Evolutionary conservation across 441 rosid genomes (phyloP), one percentile per base, ranked within the genome.

Genomic region (Mallotus repandus): DNA sequence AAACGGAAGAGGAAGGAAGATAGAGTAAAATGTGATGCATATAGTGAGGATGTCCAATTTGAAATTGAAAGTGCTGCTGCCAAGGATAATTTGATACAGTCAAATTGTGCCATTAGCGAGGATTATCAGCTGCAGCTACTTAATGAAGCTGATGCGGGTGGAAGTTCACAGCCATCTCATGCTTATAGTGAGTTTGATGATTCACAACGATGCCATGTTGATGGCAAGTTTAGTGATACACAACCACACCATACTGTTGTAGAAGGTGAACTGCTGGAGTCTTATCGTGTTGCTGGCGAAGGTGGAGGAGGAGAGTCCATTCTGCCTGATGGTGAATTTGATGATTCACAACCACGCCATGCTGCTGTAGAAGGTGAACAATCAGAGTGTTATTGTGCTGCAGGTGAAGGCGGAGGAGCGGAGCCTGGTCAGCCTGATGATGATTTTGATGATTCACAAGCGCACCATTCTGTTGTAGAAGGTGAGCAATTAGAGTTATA

Each of bases 1-100:
- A 77, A 79, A 72, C 66, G 63, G 49, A 81, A 69, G 59, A 35
- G 61, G 66, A 77, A 81, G 69, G 84, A 79, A 46, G 73, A 79
- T 72, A 66, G 60, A 4, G 61, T 48, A 52, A 70, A 73, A 49
- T 74, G 66, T 10, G 74, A 74, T 61, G 66, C 77, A 65, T 59
- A 72, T 41, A 50, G 64, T 32, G 72, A 68, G 54, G 78, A 73
- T 61, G 68, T 68, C 29, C 62, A 45, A 32, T 59, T 57, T 72
- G 76, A 65, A 53, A 70, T 52, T 63, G 49, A 53, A 52, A 60
- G 46, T 76, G 71, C 69, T 16, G 32, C 70, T 68, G 68, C 43
- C 58, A 70, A 76, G 73, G 77, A 70, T 58, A 74, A 77, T 68
- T 78, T 60, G 52, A 43, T 66, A n/a, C 72, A 58, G 3, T 43